Evolutionary conservation across 257 asterid species (phyloP), one percentile per base, ranked within the genome.

Genomic region (Orobanche coerulescens): DNA sequence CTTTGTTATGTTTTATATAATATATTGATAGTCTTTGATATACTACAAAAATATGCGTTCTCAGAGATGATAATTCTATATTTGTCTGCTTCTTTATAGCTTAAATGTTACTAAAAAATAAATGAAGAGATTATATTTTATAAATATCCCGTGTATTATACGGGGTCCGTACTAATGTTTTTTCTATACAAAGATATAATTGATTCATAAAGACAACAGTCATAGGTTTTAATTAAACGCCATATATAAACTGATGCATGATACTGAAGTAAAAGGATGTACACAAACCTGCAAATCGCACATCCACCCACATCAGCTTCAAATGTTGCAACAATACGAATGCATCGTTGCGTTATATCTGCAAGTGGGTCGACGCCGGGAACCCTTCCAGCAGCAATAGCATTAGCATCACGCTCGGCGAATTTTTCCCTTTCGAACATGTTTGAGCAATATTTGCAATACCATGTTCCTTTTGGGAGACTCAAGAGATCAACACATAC

Each of bases 301-400:
- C 99, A 93, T 64, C 94, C 95, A 54, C 92, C 85, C 30, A 76
- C 76, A 16, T 74, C 89, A 53, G 83, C 58, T 31, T 79, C 82
- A 28, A 72, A 25, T 61, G 82, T 69, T 58, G 78, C 95, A 66
- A 84, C 58, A 58, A 89, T 79, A 9, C 95, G 94, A 48, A 86
- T 81, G 69, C 97, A 84, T 5, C 96, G 85, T 65, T 61, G 78
- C 16, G 78, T 82, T 65, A 93, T 82, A 56, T 89, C 92, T 39
- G 82, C 94, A 3, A 89, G 65, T 44, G 95, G 85, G 75, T 93
- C 88, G 66, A 64, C 66, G 16, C 96, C 99, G 44, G 87, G 84
- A 51, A 83, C 79, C 72, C 95, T 73, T 58, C 98, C 98, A 74
- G 97, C 97, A 64, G 97, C 99, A 36, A 81, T 65, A 37, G 97